Base-by-base conservation (phyloP, 768 basidiomycete species). In the Melanogaster broomeanus region DNA sequence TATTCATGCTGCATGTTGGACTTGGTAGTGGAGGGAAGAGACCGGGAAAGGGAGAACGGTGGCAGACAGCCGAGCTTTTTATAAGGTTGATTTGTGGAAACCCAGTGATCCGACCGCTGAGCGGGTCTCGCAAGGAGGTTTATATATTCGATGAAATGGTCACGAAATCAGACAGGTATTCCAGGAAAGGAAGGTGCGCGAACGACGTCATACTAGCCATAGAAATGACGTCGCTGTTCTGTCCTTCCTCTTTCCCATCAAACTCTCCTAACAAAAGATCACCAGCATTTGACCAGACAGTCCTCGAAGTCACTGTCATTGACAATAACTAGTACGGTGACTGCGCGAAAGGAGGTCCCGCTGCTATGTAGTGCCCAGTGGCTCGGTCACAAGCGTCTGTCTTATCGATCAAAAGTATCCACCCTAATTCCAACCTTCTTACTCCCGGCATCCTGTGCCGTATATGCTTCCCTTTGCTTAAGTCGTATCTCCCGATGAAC, bases 121-220 rank as follows among this genome's bases (percentile, higher is more conserved):
- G n/a, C n/a, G n/a, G n/a, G n/a, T n/a, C n/a, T n/a, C n/a, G 28
- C 44, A n/a, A 24, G 45, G 45, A 24, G 49, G 28, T 45, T 50
- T 62, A 65, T 63, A 63, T 55, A 55, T 69, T 51, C 39, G 65
- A 60, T 24, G 51, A 56, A 56, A 57, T 31, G 12, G 45, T 30
- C 30, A 6, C 37, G 52, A 50, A 54, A 53, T 56, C 21, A 16
- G 42, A 37, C 25, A 25, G 30, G 45, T 53, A 48, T 42, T 52
- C 68, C 52, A 9, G 40, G 40, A 64, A 67, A 67, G 68, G 68
- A 64, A 70, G 56, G 57, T 60, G 28, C 39, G 27, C 45, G 35
- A 52, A 42, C 61, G 68, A 70, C 68, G 64, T 68, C 67, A 68
- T 49, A 11, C 21, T 22, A 11, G 6, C n/a, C 11, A 42, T n/a